Evolutionary conservation across 352 stramenopile genomes (phyloP).

Genomic region (Pythium sp.): DNA sequence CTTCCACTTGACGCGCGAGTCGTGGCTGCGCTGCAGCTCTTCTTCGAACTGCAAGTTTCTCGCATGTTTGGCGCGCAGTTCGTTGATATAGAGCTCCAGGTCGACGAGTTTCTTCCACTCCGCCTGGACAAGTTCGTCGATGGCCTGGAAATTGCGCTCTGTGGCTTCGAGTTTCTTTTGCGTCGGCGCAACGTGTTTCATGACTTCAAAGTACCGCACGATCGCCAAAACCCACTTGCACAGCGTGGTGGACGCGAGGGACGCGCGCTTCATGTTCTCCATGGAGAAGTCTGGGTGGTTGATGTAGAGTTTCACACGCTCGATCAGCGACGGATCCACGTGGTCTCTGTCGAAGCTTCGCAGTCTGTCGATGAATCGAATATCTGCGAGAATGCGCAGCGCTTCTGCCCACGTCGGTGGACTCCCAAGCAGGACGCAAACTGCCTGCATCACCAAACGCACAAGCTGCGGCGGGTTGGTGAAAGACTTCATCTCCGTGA

Average conservation of each 20-base stretch:
- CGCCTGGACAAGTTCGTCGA: constrained; percentile 35
- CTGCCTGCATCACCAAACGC: constrained; percentile 72
- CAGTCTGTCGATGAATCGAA: constrained; percentile 63
- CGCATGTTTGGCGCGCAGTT: constrained; percentile 33
- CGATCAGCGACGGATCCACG: constrained; percentile 40
- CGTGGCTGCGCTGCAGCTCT: constrained; percentile 52
- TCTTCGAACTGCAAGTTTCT: constrained; percentile 34
- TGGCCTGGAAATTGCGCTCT: constrained; percentile 34
- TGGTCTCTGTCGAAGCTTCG: constrained; percentile 57
- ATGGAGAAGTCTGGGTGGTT: constrained; percentile 76
- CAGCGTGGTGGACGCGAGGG: constrained; percentile 62
- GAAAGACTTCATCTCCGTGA: constrained; percentile 81
- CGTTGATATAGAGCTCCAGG: constrained; percentile 47
- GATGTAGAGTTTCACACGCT: constrained; percentile 53
- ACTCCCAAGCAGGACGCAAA: constrained; percentile 59
- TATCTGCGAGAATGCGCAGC: constrained; percentile 62
- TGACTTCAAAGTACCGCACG: constrained; percentile 67
- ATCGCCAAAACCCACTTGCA: constrained; percentile 73
- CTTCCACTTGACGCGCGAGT: constrained; percentile 43
- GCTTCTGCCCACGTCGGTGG: constrained; percentile 66
- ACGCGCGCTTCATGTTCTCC: constrained; percentile 74
- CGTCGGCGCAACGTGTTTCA: constrained; percentile 55
- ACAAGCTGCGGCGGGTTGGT: constrained; percentile 68
- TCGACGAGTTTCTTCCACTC: constrained; percentile 54
- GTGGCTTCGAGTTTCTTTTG: constrained; percentile 43